Evolutionary conservation across 2,329 filamentous ascomycete genomes (phyloP).

Genomic region (Akanthomyces dipterigenus): DNA sequence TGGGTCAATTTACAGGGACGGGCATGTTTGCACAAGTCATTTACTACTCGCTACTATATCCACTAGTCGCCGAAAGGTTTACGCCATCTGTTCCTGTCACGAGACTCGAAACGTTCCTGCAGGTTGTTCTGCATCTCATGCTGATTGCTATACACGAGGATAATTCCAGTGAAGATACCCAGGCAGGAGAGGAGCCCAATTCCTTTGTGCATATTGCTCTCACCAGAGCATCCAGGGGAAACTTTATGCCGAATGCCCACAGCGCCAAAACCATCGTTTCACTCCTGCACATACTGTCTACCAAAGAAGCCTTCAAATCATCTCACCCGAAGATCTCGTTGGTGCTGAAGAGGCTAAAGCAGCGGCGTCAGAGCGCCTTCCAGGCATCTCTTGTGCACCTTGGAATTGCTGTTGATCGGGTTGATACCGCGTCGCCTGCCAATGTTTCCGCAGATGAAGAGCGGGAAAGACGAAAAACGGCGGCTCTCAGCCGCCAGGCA

Average conservation of each 20-base stretch:
- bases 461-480: conserved; percentile 79
- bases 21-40: conserved; percentile 85
- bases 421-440: conserved; percentile 78
- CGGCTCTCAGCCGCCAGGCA: conserved; percentile 81
- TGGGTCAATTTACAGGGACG: conserved; percentile 75
- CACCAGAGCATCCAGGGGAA: conserved; percentile 54
- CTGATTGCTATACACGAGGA: conserved; percentile 85
- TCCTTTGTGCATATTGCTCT: conserved; percentile 73
- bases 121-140: conserved; percentile 82
- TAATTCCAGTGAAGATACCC: conserved; percentile 48
- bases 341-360: conserved; percentile 77
- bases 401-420: conserved; percentile 65
- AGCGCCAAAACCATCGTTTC: conserved; percentile 56
- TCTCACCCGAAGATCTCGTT: conserved; percentile 80
- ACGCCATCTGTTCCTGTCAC: conserved; percentile 73
- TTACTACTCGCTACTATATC: conserved; percentile 80
- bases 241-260: conserved; percentile 51
- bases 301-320: conserved; percentile 68
- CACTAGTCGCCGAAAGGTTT: conserved; percentile 59
- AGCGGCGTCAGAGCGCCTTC: conserved; percentile 71
- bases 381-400: conserved; percentile 57
- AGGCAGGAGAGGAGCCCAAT: conserved; percentile 37
- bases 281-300: conserved; percentile 54
- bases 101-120: conserved; percentile 82
- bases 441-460: conserved; percentile 62